Evolutionary conservation across 352 stramenopile species (phyloP).

Genomic region (Phytopythium boreale): DNA sequence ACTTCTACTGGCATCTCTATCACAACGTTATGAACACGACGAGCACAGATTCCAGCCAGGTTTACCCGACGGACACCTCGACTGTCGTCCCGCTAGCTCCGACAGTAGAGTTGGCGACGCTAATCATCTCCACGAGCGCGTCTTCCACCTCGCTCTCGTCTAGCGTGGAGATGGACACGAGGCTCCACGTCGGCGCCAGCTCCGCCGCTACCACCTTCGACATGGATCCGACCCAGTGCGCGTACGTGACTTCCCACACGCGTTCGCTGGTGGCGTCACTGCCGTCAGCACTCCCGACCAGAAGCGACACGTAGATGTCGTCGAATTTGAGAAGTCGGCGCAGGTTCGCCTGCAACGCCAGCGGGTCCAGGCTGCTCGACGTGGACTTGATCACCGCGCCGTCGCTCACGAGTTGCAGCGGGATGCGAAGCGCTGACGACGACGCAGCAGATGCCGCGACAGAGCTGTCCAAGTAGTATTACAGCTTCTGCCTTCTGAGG

Average conservation of each 20-base stretch:
- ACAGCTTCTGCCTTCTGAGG: constrained; percentile 26
- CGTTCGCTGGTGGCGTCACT: constrained; percentile 8
- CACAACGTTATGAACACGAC: not conserved
- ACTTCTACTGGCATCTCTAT: not conserved
- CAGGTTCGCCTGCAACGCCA: constrained; percentile 19
- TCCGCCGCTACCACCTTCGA: constrained; percentile 20
- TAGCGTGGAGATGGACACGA: constrained; percentile 6
- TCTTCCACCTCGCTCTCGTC: not conserved
- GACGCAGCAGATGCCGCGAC: constrained; percentile 1
- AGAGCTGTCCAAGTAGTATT: constrained; percentile 25
- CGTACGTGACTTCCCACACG: constrained; percentile 37
- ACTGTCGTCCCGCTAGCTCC: not conserved
- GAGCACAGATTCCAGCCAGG: not conserved
- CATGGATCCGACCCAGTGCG: constrained; percentile 25
- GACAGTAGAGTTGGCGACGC: not conserved
- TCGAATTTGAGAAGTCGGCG: constrained; percentile 33
- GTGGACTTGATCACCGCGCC: constrained; percentile 12
- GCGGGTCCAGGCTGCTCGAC: constrained; percentile 18
- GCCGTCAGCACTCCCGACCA: constrained; percentile 12
- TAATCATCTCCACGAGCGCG: not conserved
- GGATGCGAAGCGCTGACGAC: constrained; percentile 12
- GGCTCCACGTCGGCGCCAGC: constrained; percentile 23
- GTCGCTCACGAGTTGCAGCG: constrained; percentile 18
- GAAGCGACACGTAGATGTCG: constrained; percentile 34
- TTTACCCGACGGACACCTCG: not conserved